Base-by-base conservation (phyloP, 2,329 filamentous ascomycete species). In the Sphaerulina vaccinii region DNA sequence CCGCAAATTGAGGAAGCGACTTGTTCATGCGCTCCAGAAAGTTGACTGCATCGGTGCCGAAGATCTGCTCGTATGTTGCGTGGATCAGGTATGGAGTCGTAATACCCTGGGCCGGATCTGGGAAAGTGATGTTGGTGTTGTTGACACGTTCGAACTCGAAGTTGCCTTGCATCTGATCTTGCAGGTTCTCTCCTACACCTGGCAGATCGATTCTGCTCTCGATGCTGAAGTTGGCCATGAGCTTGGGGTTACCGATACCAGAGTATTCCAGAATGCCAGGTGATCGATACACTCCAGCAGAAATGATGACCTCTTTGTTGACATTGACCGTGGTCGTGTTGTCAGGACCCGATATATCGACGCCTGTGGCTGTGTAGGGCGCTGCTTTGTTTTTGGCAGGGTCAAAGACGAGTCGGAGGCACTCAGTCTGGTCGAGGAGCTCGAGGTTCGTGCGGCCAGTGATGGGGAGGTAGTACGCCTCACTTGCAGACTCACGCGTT, bases 261-360 rank as follows among this genome's bases (percentile, higher is more conserved):
- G 81, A 84, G 2, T 84, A 69, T 55, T 86, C 82, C 2, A 83
- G 72, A n/a, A 83, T 74, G 0, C 75, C 68, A 0, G 80, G 79
- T 6, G 75, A 77, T 51, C 75, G 73, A 45, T 81, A 70, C 3
- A 79, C 67, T 0, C 80, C 79, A 0, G 74, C 74, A 0, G 76
- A 76, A 16, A 74, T 19, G 15, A 58, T 56, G 18, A 60, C 51
- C 36, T 60, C 58, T 16, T 45, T 42, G 13, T 11, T 47, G 13
- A 49, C 54, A 2, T 57, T 64, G 22, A 70, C 72, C 21, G 63
- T 68, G 8, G 73, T 73, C 5, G 56, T 68, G 33, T 73, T 74
- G 22, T 56, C 55, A 22, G 68, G 68, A 24, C 70, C 68, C 38
- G 70, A 62, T 51, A 70, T 73, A 42, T 73, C 67, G 5, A 74